Percentiles rank a stretch among this genome's conserved stretches.
These are phyloP conservation scores for Emergomyces orientalis DNA, from an alignment of 2,329 filamentous ascomycete genomes.

Conservation along the genomic window DNA sequence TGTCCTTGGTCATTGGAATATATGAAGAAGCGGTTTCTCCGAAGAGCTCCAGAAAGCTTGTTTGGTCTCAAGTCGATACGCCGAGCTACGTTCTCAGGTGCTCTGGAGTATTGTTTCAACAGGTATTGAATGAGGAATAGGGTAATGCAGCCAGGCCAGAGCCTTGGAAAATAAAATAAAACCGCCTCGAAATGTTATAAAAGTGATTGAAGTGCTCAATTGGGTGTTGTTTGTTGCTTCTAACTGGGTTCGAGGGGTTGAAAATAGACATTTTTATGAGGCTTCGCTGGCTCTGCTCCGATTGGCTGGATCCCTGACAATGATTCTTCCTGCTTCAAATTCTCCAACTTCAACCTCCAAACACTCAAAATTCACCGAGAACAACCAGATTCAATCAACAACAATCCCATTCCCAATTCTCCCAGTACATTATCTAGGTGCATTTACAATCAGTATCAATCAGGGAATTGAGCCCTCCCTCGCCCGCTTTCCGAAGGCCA, in stretches of 20 bases:
- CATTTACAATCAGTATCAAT: too few species aligned
- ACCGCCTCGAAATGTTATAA: neutral
- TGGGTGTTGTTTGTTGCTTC: too few species aligned
- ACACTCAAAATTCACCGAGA: neutral
- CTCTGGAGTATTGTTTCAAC: neutral
- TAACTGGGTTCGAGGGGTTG: too few species aligned
- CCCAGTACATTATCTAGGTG: neutral
- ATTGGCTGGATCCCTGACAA: constrained; percentile 10
- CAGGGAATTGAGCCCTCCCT: neutral
- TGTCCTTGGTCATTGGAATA: neutral
- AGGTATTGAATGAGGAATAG: neutral
- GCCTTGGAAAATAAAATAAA: neutral
- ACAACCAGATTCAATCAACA: neutral
- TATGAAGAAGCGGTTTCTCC: neutral
- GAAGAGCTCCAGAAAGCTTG: neutral
- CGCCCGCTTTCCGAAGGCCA: neutral
- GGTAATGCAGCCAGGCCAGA: neutral
- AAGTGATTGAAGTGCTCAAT: neutral
- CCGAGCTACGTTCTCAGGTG: neutral
- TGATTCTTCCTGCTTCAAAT: neutral
- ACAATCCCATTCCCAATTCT: neutral
- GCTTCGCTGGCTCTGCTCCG: constrained; percentile 6
- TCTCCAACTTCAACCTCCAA: neutral
- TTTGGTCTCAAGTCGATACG: neutral
- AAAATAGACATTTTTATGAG: too few species aligned